These are phyloP conservation scores for Verbena officinalis DNA, from an alignment of 257 asterid genomes.

Conservation along the genomic window DNA sequence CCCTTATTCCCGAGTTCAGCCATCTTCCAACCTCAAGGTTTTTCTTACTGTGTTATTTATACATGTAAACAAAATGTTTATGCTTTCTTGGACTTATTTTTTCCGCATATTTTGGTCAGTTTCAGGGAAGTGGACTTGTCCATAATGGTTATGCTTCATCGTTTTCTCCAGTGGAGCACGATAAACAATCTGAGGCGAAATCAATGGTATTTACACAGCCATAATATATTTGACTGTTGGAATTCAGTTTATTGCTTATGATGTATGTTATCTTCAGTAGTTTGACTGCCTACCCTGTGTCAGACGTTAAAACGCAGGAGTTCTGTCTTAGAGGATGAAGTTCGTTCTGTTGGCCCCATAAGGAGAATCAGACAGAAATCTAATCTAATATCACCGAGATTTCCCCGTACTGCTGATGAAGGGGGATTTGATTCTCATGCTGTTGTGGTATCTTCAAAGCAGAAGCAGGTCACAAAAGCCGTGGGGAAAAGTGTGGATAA, in stretches of 20 bases:
- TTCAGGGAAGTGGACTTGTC: constrained; percentile 50
- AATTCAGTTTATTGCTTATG: background rate
- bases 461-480: constrained; percentile 34
- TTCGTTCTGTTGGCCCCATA: constrained; percentile 63
- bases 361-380: constrained; percentile 72
- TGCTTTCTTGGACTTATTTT: constrained; percentile 20
- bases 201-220: constrained; percentile 41
- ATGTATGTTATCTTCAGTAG: background rate
- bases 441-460: constrained; percentile 27
- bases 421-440: constrained; percentile 43
- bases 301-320: constrained; percentile 75
- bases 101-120: constrained; percentile 9
- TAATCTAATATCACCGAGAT: constrained; percentile 43
- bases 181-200: constrained; percentile 42
- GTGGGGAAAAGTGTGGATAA: constrained; percentile 28
- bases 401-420: constrained; percentile 32
- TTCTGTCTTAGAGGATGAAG: constrained; percentile 61
- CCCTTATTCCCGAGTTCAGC: constrained; percentile 54
- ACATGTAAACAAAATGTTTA: constrained; percentile 14
- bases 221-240: constrained; percentile 9
- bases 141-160: constrained; percentile 39
- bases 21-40: constrained; percentile 44
- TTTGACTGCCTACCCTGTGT: constrained; percentile 17
- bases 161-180: constrained; percentile 34
- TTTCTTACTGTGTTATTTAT: constrained; percentile 11